Evolutionary conservation across 129 eudicot species (phyloP).

Genomic region (Lactuca saligna): DNA sequence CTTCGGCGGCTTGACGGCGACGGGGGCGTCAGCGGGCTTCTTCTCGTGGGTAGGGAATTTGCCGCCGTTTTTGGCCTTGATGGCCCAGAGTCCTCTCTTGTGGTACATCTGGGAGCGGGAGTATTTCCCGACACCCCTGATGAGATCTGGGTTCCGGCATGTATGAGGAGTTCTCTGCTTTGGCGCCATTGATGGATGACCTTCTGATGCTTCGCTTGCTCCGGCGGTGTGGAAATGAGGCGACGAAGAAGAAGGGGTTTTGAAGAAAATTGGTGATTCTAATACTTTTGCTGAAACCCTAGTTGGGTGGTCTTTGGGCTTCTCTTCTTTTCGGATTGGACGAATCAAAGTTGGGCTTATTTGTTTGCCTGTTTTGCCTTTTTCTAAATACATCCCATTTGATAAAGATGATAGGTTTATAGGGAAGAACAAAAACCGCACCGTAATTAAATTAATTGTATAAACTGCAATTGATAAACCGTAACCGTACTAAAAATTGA

Average conservation of each 20-base stretch:
- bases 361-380: background rate
- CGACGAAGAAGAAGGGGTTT: background rate
- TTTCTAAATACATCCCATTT: too few relatives aligned
- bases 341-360: background rate
- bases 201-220: background rate
- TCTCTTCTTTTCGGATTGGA: background rate
- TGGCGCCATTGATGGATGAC: constrained; percentile 38
- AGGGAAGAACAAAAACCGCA: too few relatives aligned
- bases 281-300: background rate
- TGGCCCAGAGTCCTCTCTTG: constrained; percentile 55
- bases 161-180: constrained; percentile 33
- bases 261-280: background rate
- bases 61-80: constrained; percentile 53
- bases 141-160: constrained; percentile 49
- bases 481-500: too few relatives aligned
- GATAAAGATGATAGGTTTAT: too few relatives aligned
- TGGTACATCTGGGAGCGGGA: constrained; percentile 52
- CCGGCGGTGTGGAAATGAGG: constrained; percentile 1
- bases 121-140: constrained; percentile 43
- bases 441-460: too few relatives aligned
- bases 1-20: constrained; percentile 43
- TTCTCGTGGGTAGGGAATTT: constrained; percentile 41
- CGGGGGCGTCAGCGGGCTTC: constrained; percentile 25
- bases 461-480: too few relatives aligned
- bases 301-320: background rate